Evolutionary conservation across 768 basidiomycete genomes (phyloP).

Genomic region (Lentinula detonsa): DNA sequence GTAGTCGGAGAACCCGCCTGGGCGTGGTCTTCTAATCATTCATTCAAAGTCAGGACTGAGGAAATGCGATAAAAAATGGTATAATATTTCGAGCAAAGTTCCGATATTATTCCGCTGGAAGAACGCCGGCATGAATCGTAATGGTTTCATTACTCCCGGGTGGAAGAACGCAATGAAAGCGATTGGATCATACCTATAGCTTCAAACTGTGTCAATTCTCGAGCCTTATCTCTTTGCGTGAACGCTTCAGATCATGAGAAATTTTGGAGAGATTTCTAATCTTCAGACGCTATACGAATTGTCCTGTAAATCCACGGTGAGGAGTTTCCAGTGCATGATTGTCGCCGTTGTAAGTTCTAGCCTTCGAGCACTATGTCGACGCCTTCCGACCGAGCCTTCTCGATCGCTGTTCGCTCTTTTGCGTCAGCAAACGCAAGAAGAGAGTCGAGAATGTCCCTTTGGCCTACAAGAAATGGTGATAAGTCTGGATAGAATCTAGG

Average conservation of each 20-base stretch:
- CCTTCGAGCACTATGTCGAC: constrained; percentile 49
- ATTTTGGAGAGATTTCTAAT: neutral
- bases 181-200: neutral
- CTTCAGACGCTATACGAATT: neutral
- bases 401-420: constrained; percentile 42
- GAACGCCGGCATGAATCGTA: neutral
- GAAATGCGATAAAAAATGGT: neutral
- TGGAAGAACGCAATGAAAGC: neutral
- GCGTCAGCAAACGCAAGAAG: constrained; percentile 41
- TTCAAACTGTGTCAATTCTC: neutral
- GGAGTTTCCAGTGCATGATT: neutral
- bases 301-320: neutral
- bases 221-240: neutral
- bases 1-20: neutral
- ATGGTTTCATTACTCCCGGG: neutral
- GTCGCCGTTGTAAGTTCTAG: neutral
- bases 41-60: neutral
- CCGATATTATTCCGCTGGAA: neutral
- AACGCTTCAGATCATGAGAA: neutral
- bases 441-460: constrained; percentile 50
- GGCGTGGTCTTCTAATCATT: neutral
- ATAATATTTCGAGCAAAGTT: neutral
- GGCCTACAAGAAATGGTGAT: constrained; percentile 32
- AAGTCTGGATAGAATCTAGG: neutral
- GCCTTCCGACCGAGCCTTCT: constrained; percentile 43